A percentile compares a stretch with the other conserved stretches of the same genome.
Evolutionary conservation across 2,329 filamentous ascomycete genomes (phyloP).

Genomic region (Pyricularia sp.): DNA sequence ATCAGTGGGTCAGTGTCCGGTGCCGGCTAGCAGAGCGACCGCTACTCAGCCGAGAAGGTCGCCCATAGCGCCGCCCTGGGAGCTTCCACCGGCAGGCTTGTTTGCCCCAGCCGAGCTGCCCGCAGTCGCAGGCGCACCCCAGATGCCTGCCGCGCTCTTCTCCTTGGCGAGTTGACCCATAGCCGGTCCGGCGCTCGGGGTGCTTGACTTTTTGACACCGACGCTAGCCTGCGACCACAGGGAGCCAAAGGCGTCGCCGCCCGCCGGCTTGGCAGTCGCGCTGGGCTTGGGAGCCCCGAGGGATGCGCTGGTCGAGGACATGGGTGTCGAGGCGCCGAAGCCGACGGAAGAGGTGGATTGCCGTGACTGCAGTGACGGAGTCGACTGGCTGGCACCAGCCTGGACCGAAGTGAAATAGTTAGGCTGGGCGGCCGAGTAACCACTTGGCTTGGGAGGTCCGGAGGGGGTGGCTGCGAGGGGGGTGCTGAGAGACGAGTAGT

Average conservation of each 20-base stretch:
- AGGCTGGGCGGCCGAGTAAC: conserved; percentile 69
- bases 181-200: conserved; percentile 58
- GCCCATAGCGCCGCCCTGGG: not conserved
- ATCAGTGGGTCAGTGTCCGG: not conserved
- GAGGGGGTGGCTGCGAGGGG: conserved; percentile 32
- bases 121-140: conserved; percentile 59
- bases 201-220: conserved; percentile 63
- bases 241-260: conserved; percentile 81
- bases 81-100: not conserved
- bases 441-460: conserved; percentile 44
- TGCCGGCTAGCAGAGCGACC: not conserved
- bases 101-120: not conserved
- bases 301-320: conserved; percentile 5
- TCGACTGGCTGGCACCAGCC: conserved; percentile 18
- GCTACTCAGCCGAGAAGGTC: not conserved
- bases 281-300: conserved; percentile 30
- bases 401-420: conserved; percentile 93
- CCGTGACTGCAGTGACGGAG: conserved; percentile 13
- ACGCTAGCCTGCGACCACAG: conserved; percentile 71
- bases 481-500: conserved; percentile 54
- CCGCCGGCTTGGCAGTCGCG: conserved; percentile 34
- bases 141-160: conserved; percentile 89
- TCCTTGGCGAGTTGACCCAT: conserved; percentile 96
- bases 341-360: conserved; percentile 15
- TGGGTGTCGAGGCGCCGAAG: conserved; percentile 16